Evolutionary conservation across 2,329 filamentous ascomycete species (phyloP).

Genomic region (Colletotrichum tofieldiae): DNA sequence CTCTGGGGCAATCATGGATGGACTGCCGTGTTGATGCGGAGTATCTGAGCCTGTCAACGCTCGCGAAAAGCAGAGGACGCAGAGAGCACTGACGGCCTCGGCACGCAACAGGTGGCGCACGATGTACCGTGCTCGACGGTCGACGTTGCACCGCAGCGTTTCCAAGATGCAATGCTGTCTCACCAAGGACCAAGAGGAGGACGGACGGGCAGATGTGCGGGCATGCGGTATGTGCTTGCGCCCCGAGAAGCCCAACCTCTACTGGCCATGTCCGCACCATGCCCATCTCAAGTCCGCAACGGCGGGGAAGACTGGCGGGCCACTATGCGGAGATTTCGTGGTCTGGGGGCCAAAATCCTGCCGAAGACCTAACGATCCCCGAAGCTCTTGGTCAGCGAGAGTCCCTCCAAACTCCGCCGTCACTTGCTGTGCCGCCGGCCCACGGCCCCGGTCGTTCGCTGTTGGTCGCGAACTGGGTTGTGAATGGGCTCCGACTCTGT

Average conservation of each 20-base stretch:
- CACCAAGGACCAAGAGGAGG: not conserved
- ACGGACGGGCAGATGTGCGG: constrained; percentile 1
- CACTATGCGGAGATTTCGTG: not conserved
- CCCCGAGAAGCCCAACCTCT: not conserved
- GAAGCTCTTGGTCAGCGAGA: not conserved
- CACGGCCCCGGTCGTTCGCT: not conserved
- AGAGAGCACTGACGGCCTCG: not conserved
- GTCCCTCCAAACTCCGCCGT: not conserved
- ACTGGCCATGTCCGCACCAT: not conserved
- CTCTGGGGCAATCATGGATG: not conserved
- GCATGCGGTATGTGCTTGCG: not conserved
- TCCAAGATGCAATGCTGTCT: not conserved
- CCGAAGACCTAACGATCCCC: constrained; percentile 26
- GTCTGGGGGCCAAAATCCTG: constrained; percentile 13
- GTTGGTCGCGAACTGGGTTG: not conserved
- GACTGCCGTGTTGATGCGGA: not conserved
- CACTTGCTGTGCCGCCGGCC: not conserved
- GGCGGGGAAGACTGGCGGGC: not conserved
- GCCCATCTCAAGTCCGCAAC: constrained; percentile 7
- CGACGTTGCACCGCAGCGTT: constrained; percentile 7
- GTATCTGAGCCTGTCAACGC: not conserved
- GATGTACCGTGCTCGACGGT: constrained; percentile 8
- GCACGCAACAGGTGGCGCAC: not conserved
- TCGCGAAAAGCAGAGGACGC: not conserved
- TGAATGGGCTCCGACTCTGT: not conserved